phyloP scores from a whole-genome alignment of 2,329 filamentous ascomycete genomes.

The Elsinoe necatrix region DNA sequence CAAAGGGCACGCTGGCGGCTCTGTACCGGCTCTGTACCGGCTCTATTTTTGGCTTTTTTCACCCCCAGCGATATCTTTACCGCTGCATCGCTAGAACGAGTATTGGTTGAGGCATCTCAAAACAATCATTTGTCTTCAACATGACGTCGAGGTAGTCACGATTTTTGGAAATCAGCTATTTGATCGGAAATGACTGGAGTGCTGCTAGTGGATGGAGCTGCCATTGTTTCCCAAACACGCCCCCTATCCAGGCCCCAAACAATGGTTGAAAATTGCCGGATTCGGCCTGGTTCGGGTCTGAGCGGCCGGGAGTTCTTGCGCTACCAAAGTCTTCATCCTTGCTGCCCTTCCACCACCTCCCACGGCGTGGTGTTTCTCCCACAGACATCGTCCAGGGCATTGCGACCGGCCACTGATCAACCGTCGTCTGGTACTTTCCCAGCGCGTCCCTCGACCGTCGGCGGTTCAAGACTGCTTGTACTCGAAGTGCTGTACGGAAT shows the following conservation, averaged over 20 bases:
- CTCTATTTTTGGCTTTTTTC: constrained; percentile 1
- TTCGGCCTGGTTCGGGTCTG: background rate
- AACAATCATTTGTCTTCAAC: background rate
- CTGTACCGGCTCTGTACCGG: background rate
- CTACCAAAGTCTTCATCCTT: background rate
- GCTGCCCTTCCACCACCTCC: background rate
- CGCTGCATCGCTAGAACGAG: background rate
- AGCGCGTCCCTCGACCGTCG: background rate
- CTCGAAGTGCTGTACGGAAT: background rate
- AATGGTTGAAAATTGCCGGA: background rate
- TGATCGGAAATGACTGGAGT: background rate
- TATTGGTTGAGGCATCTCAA: background rate
- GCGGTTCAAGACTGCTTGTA: background rate
- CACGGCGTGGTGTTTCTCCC: background rate
- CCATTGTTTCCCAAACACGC: background rate
- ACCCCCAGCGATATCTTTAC: background rate
- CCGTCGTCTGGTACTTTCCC: background rate
- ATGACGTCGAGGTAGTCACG: background rate
- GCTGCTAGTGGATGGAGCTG: background rate
- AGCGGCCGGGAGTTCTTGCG: too few relatives aligned
- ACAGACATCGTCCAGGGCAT: background rate
- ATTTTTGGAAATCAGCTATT: background rate
- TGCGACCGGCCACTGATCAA: background rate
- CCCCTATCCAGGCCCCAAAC: background rate
- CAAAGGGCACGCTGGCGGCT: background rate